Percentiles rank a stretch among this genome's conserved stretches.
Conservation (phyloP, 352 stramenopile species). For the Phytopythium aichiense region DNA sequence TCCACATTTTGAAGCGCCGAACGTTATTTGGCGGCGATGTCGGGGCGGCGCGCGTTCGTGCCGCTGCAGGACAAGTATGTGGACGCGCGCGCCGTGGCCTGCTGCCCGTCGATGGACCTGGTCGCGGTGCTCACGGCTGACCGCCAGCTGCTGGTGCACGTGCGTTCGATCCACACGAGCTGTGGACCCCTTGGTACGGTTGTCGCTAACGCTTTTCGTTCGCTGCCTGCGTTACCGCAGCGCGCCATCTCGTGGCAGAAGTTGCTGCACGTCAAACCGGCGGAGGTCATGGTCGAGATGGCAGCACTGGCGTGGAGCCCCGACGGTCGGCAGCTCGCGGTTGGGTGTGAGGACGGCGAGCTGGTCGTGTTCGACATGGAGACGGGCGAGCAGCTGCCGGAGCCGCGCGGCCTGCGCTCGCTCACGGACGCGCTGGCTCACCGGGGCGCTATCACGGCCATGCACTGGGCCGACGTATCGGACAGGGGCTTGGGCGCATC, state of each 20-base stretch:
- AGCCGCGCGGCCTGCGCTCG: slow-evolving; percentile 17
- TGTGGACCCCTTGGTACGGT: background rate
- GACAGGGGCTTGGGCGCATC: background rate
- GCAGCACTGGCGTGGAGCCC: slow-evolving; percentile 56
- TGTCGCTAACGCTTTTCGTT: background rate
- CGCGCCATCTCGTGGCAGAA: slow-evolving; percentile 76
- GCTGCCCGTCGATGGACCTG: slow-evolving; percentile 79
- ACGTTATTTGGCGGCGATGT: background rate
- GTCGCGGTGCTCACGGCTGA: slow-evolving; percentile 66
- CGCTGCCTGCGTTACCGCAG: slow-evolving; percentile 19
- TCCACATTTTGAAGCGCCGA: background rate
- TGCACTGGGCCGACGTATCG: slow-evolving; percentile 40
- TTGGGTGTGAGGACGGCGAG: slow-evolving; percentile 65
- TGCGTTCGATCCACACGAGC: slow-evolving; percentile 20
- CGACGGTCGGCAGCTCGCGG: slow-evolving; percentile 55
- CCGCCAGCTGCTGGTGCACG: slow-evolving; percentile 65
- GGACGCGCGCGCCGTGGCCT: slow-evolving; percentile 38
- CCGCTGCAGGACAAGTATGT: slow-evolving; percentile 74
- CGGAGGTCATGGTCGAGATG: slow-evolving; percentile 54
- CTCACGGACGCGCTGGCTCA: slow-evolving; percentile 32
- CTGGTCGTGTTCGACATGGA: slow-evolving; percentile 70
- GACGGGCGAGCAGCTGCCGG: slow-evolving; percentile 26
- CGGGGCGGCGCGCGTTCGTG: slow-evolving; percentile 30
- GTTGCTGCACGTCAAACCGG: slow-evolving; percentile 61
- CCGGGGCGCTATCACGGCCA: slow-evolving; percentile 37